These are phyloP conservation scores for Selenicereus undatus DNA, from an alignment of 148 eudicot species.

Conservation along the genomic window DNA sequence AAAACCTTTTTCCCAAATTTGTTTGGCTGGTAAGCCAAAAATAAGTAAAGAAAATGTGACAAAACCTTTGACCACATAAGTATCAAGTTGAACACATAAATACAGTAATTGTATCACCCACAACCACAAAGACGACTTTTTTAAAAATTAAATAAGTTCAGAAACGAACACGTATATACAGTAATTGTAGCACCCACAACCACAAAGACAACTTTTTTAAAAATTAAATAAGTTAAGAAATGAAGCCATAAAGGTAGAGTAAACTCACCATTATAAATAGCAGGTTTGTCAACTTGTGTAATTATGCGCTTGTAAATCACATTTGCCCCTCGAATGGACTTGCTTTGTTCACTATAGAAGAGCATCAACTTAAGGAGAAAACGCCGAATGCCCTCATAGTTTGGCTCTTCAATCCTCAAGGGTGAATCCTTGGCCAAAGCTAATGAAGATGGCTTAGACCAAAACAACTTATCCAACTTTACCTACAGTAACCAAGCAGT, in stretches of 20 bases:
- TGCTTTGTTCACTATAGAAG: conserved; percentile 91
- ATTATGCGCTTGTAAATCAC: conserved; percentile 72
- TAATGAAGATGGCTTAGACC: conserved; percentile 2
- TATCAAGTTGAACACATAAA: no score
- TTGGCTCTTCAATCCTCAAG: conserved; percentile 73
- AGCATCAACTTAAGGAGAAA: conserved; percentile 70
- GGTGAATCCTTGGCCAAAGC: conserved; percentile 74
- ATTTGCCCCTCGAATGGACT: conserved; percentile 79
- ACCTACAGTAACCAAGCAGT: background rate
- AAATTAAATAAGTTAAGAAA: no score
- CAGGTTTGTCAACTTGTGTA: conserved; percentile 77
- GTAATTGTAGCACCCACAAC: background rate
- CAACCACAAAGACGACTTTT: background rate
- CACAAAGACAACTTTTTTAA: background rate
- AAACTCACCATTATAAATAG: conserved; percentile 73
- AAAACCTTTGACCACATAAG: background rate
- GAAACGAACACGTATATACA: background rate
- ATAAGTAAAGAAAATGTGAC: background rate
- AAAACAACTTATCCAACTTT: background rate
- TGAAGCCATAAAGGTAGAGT: background rate
- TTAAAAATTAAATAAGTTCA: no score
- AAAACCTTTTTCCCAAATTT: background rate
- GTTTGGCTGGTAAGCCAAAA: background rate
- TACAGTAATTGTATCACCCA: background rate
- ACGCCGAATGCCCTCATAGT: conserved; percentile 66